These are phyloP conservation scores for Strobilomyces confusus DNA, from an alignment of 768 basidiomycete species.

Conservation along the genomic window DNA sequence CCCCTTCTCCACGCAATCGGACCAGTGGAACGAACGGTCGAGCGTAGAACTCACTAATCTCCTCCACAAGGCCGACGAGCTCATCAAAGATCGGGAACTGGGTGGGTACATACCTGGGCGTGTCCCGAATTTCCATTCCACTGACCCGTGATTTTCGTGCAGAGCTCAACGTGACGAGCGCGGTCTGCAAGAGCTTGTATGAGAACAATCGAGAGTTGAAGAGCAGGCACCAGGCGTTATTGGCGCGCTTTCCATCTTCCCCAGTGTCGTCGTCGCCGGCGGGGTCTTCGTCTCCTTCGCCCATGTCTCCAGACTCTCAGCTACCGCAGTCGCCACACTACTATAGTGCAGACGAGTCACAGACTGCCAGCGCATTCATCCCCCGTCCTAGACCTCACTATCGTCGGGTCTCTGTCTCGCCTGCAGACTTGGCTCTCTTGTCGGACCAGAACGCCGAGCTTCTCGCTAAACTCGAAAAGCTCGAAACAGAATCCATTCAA, in stretches of 20 bases:
- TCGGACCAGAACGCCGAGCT: conserved; percentile 85
- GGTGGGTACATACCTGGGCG: conserved; percentile 49
- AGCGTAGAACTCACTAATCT: conserved; percentile 68
- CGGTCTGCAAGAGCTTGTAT: conserved; percentile 65
- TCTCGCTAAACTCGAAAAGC: conserved; percentile 64
- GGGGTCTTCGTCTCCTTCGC: conserved; percentile 20
- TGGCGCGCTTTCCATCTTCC: conserved; percentile 57
- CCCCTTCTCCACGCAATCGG: conserved; percentile 29
- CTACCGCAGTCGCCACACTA: conserved; percentile 33
- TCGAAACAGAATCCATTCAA: conserved; percentile 65
- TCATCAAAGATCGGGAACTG: conserved; percentile 74
- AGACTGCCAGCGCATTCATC: conserved; percentile 14
- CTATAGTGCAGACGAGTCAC: conserved; percentile 28
- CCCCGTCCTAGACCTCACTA: conserved; percentile 25
- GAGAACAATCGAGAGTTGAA: conserved; percentile 66
- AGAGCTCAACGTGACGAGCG: conserved; percentile 67
- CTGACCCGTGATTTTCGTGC: conserved; percentile 18
- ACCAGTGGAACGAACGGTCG: conserved; percentile 63
- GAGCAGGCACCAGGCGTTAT: conserved; percentile 65
- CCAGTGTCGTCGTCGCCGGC: conserved; percentile 35
- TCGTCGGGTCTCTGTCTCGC: conserved; percentile 57
- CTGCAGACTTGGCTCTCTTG: conserved; percentile 63
- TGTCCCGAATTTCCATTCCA: conserved; percentile 1
- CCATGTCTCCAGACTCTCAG: conserved; percentile 25
- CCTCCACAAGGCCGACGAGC: conserved; percentile 65